Evolutionary conservation across 345 rosid genomes (phyloP).

Genomic region (Camelina laxa): DNA sequence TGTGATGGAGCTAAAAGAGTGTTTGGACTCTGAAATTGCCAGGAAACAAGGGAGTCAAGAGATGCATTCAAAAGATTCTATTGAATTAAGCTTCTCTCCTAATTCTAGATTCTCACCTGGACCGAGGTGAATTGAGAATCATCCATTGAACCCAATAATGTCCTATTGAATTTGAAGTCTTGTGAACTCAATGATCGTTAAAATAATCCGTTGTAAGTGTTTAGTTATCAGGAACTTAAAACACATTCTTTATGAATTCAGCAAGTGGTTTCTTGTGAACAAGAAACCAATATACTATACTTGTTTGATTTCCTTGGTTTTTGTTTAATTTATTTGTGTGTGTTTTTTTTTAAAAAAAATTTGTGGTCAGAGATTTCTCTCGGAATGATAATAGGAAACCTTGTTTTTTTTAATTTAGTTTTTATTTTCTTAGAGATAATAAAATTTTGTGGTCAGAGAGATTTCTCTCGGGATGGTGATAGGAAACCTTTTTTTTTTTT

Average conservation of each 20-base stretch:
- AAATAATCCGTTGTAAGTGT: neutral
- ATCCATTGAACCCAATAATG: no score
- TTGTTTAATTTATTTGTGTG: no score
- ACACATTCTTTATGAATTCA: neutral
- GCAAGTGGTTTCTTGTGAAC: neutral
- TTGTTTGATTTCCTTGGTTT: no score
- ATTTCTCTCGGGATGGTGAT: no score
- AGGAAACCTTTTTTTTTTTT: no score
- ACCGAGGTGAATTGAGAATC: constrained; percentile 29
- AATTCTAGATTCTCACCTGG: constrained; percentile 18
- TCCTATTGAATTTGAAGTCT: neutral
- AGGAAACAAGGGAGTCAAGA: constrained; percentile 38
- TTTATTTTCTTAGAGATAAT: no score
- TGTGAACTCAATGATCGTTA: neutral
- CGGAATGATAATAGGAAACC: no score
- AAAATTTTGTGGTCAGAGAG: no score
- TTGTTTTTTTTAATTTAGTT: no score
- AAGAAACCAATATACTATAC: no score
- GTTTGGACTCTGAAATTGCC: constrained; percentile 42
- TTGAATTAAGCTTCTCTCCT: constrained; percentile 28
- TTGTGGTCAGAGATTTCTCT: no score
- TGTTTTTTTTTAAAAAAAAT: no score
- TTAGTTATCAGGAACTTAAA: neutral
- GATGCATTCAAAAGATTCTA: constrained; percentile 19
- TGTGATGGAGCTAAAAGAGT: constrained; percentile 48